Evolutionary conservation across 2,329 filamentous ascomycete genomes (phyloP), one percentile per base, ranked within the genome.

Genomic region (Emmonsiellopsis sp.): DNA sequence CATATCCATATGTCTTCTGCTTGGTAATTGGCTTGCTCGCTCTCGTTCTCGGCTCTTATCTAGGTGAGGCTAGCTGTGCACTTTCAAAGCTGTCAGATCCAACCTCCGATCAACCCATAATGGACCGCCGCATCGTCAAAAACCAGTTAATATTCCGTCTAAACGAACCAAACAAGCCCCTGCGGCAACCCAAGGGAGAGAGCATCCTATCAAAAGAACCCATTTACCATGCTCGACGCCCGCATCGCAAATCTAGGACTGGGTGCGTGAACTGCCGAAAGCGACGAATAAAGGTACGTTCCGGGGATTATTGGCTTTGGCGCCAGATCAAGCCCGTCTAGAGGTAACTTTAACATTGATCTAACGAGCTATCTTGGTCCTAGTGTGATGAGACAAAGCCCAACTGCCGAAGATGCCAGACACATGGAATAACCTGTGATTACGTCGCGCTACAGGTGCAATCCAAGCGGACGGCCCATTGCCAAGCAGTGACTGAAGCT

Each of bases 311-410:
- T 41, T 49, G 34, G 13, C 30, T 9, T 30, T 31, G 13, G 44
- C 38, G 31, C 47, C 31, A 52, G 34, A 38, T 45, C 10, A 49
- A 8, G 26, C 13, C 15, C 7, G 20, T 38, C 3, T 20, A 11
- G 34, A 16, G 10, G 26, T 16, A 10, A 13, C 31, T 13, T 2
- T 53, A 30, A 42, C 11, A 11, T 11, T 40, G 15, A 37, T 41
- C 53, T 34, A 48, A 13, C 15, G 31, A 26, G 15, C 15, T n/a
- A 32, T 44, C 9, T 13, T 9, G 9, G 5, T 40, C 32, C 2
- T 47, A 70, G 67, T 70, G 67, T 37, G 67, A 70, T 51, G 67
- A 70, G 58, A 59, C 60, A 1, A 67, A 65, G 51, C 67, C 67
- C 3, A 51, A 59, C 43, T 70, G 67, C 45, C 43, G 61, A n/a